phyloP scores from a whole-genome alignment of 1,139 yeast species.

The Yamadazyma epiphylla region DNA sequence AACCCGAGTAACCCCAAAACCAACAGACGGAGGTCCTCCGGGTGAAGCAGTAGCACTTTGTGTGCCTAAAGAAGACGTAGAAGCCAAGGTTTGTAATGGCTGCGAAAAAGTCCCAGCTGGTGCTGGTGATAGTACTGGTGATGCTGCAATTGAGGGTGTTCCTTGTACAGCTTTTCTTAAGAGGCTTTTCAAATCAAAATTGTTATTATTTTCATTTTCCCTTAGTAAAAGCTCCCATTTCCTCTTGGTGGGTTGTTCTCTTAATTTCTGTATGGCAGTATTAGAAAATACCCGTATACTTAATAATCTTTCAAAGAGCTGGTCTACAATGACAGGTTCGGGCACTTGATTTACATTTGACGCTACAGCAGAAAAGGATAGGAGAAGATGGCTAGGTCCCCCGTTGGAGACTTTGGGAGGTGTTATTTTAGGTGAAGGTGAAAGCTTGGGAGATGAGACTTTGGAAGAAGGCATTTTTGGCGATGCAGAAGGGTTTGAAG shows the following conservation, averaged over 20 bases:
- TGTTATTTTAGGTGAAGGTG: background rate
- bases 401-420: background rate
- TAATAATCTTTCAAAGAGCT: conserved; percentile 35
- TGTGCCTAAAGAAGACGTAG: background rate
- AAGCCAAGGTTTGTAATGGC: background rate
- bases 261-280: conserved; percentile 26
- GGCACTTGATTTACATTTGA: conserved; percentile 35
- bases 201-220: conserved; percentile 37
- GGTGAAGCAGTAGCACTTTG: too few relatives aligned
- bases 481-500: conserved; percentile 1
- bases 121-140: background rate
- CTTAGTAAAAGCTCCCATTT: conserved; percentile 46
- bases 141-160: background rate
- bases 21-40: too few relatives aligned
- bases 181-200: conserved; percentile 28
- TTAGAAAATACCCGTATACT: conserved; percentile 37
- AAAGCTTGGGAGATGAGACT: background rate
- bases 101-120: background rate
- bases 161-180: conserved; percentile 8
- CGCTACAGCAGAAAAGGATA: conserved; percentile 31
- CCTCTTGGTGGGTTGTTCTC: conserved; percentile 31
- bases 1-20: conserved; percentile 2
- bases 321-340: conserved; percentile 31
- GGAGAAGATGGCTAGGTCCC: conserved; percentile 17
- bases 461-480: background rate